Conservation (phyloP, 345 rosid species). For the Salix brachista region DNA sequence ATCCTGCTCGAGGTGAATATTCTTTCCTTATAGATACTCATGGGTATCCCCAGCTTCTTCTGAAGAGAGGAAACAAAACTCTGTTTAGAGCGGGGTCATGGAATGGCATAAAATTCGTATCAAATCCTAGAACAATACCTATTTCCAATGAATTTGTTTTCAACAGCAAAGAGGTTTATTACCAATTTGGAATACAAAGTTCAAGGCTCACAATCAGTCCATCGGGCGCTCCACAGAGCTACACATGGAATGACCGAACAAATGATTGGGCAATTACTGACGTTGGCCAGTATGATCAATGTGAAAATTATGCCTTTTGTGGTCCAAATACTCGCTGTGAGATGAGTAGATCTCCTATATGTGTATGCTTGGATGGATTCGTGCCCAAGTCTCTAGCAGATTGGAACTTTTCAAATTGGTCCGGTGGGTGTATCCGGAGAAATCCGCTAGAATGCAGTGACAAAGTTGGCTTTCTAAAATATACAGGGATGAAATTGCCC, state of each 20-base stretch:
- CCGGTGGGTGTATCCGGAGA: not conserved
- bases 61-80: not conserved
- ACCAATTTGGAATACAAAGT: not conserved
- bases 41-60: conserved; percentile 22
- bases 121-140: not conserved
- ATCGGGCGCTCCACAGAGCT: not conserved
- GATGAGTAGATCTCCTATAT: not conserved
- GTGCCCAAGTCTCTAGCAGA: no score
- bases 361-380: no score
- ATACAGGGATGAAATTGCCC: no score
- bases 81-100: conserved; percentile 16
- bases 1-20: conserved; percentile 18
- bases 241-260: not conserved
- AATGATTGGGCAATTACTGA: not conserved
- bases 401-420: not conserved
- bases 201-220: conserved; percentile 11
- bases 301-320: conserved; percentile 15
- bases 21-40: conserved; percentile 1
- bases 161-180: conserved; percentile 11
- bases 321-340: conserved; percentile 6
- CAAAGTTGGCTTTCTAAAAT: no score
- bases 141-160: not conserved
- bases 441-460: no score
- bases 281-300: not conserved
- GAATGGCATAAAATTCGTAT: conserved; percentile 17